phyloP scores from a whole-genome alignment of 768 basidiomycete species.

The Suillus bovinus region DNA sequence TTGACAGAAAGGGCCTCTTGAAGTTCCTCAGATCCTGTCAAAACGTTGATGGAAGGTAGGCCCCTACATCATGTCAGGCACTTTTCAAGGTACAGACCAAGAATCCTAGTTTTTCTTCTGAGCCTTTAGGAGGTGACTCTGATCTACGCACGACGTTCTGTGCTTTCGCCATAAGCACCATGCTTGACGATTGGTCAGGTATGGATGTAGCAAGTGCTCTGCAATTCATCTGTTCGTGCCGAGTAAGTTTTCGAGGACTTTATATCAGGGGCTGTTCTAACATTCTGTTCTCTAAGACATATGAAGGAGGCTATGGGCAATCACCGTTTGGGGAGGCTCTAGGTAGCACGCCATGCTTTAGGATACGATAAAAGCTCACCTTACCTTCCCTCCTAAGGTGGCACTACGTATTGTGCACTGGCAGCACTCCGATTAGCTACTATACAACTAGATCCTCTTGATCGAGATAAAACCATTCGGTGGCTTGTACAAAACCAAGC shows the following conservation, averaged over 20 bases:
- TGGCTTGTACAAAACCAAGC: conserved; percentile 79
- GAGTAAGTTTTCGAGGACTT: conserved; percentile 47
- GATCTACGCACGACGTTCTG: conserved; percentile 87
- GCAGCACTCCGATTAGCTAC: conserved; percentile 66
- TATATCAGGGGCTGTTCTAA: neutral
- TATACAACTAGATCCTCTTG: conserved; percentile 29
- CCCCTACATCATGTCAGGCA: conserved; percentile 3
- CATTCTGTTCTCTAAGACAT: conserved; percentile 47
- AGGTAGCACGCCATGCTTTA: conserved; percentile 40
- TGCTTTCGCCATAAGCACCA: conserved; percentile 78
- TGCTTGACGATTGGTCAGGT: conserved; percentile 80
- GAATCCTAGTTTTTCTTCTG: conserved; percentile 60
- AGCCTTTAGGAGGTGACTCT: conserved; percentile 67
- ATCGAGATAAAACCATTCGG: conserved; percentile 57
- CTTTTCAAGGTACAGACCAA: conserved; percentile 4
- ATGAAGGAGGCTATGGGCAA: conserved; percentile 93
- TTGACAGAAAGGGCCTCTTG: conserved; percentile 71
- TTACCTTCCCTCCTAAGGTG: conserved; percentile 50
- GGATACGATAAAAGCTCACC: neutral
- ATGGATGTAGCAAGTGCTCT: conserved; percentile 63
- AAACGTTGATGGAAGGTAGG: conserved; percentile 79
- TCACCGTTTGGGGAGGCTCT: conserved; percentile 81
- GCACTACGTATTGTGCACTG: conserved; percentile 90
- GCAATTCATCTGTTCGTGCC: conserved; percentile 66
- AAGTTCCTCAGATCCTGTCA: conserved; percentile 73